Conservation (phyloP, 192 early-diverging fungal species). For the Oehlia diaphana region DNA sequence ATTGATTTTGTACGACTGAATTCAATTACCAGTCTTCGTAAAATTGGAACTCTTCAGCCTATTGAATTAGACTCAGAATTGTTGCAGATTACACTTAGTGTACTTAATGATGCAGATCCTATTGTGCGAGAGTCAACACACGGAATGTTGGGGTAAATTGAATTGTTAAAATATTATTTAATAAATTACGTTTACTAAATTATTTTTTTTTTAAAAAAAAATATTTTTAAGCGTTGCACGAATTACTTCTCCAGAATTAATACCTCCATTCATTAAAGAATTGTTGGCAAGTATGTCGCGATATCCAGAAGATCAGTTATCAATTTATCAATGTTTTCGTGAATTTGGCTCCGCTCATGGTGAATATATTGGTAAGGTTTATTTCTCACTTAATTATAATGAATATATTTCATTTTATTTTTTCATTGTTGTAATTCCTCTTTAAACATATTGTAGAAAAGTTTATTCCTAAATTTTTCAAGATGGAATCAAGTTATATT, state of each 20-base stretch:
- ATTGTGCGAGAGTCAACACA: constrained; percentile 72
- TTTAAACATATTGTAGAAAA: constrained; percentile 8
- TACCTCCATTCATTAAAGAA: constrained; percentile 54
- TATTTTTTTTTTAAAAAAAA: too few relatives aligned
- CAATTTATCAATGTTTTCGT: constrained; percentile 66
- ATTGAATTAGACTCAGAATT: constrained; percentile 73
- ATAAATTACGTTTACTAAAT: not conserved
- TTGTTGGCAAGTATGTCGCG: constrained; percentile 62
- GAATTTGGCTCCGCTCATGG: constrained; percentile 66
- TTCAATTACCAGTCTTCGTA: constrained; percentile 71
- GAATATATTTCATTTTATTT: not conserved
- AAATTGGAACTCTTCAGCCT: constrained; percentile 59
- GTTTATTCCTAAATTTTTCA: constrained; percentile 26
- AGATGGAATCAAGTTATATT: constrained; percentile 2
- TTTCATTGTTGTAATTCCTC: constrained; percentile 25
- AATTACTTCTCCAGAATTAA: constrained; percentile 42
- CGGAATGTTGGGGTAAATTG: constrained; percentile 63
- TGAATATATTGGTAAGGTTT: constrained; percentile 47
- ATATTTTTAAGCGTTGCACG: constrained; percentile 45
- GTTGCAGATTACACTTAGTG: constrained; percentile 69
- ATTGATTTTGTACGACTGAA: constrained; percentile 82
- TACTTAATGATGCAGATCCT: constrained; percentile 73
- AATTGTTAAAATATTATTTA: not conserved
- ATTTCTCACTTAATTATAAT: not conserved
- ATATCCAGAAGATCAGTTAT: constrained; percentile 69